Evolutionary conservation across 177 flowering plant genomes (phyloP).

Genomic region (Vitis hybrid): DNA sequence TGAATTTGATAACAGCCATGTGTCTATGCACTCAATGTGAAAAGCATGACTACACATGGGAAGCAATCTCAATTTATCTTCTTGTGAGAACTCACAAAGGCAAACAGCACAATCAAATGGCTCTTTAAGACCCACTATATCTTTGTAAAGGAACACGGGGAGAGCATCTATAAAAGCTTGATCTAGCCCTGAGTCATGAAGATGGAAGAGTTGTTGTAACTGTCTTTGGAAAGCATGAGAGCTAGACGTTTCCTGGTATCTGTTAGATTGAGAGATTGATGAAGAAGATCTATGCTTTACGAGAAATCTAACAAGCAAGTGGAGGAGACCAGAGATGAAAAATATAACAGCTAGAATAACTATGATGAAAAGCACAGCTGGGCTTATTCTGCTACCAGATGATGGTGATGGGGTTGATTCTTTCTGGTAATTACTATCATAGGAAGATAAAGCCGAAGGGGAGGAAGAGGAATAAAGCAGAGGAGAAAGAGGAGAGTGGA

Average conservation of each 20-base stretch:
- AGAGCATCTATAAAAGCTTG: constrained; percentile 52
- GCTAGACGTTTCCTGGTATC: constrained; percentile 33
- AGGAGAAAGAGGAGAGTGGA: constrained; percentile 12
- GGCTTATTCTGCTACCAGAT: constrained; percentile 35
- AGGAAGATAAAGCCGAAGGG: constrained; percentile 16
- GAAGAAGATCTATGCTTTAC: constrained; percentile 34
- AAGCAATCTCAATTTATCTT: constrained; percentile 45
- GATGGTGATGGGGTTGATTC: constrained; percentile 23
- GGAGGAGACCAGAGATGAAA: constrained; percentile 48
- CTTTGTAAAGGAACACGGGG: constrained; percentile 46
- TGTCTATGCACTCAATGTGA: constrained; percentile 51
- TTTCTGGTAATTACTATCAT: constrained; percentile 21
- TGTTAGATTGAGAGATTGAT: constrained; percentile 27
- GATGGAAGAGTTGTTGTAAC: constrained; percentile 47
- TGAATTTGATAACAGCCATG: constrained; percentile 53
- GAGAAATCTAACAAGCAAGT: constrained; percentile 42
- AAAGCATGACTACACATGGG: constrained; percentile 54
- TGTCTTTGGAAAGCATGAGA: constrained; percentile 41
- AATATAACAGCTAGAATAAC: constrained; percentile 40
- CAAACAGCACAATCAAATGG: constrained; percentile 58
- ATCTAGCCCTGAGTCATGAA: constrained; percentile 54
- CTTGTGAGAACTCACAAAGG: constrained; percentile 41
- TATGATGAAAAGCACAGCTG: constrained; percentile 35
- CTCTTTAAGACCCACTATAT: constrained; percentile 40
- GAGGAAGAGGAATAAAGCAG: constrained; percentile 19